phyloP scores from a whole-genome alignment of 805 yeast genomes.

The Barnettozyma salicaria region DNA sequence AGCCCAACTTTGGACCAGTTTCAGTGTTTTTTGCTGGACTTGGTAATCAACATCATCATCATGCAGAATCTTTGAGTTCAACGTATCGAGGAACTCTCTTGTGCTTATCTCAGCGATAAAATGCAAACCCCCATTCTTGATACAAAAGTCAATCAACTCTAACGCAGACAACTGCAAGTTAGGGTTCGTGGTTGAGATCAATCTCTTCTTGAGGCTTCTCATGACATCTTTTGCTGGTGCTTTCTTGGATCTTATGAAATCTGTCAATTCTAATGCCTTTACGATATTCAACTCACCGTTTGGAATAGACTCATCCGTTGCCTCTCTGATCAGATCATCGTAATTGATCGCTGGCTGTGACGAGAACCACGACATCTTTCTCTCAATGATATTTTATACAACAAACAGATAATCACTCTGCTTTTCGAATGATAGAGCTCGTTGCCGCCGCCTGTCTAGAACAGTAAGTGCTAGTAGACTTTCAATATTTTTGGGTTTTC shows the following conservation, averaged over 20 bases:
- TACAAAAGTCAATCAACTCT: slow-evolving; percentile 76
- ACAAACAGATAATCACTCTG: not conserved
- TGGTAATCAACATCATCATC: slow-evolving; percentile 38
- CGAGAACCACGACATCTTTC: slow-evolving; percentile 27
- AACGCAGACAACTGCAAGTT: slow-evolving; percentile 71
- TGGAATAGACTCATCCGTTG: slow-evolving; percentile 88
- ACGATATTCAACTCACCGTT: slow-evolving; percentile 80
- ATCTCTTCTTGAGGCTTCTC: slow-evolving; percentile 73
- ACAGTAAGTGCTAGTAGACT: not conserved
- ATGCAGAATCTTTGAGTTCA: slow-evolving; percentile 40
- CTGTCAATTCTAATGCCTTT: slow-evolving; percentile 79
- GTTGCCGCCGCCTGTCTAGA: not conserved
- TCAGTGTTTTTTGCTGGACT: slow-evolving; percentile 56
- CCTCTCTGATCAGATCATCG: slow-evolving; percentile 62
- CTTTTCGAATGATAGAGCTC: too few species aligned
- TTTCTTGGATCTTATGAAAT: slow-evolving; percentile 74
- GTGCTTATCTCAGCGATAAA: slow-evolving; percentile 74
- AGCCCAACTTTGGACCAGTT: slow-evolving; percentile 72
- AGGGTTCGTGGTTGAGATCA: slow-evolving; percentile 63
- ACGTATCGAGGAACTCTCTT: slow-evolving; percentile 79
- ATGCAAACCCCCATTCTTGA: slow-evolving; percentile 88
- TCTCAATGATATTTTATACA: slow-evolving; percentile 1
- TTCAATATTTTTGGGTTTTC: too few species aligned
- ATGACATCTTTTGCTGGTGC: slow-evolving; percentile 77
- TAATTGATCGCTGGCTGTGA: slow-evolving; percentile 11